Conservation (phyloP, 2,329 filamentous ascomycete species). For the Knufia fluminis region DNA sequence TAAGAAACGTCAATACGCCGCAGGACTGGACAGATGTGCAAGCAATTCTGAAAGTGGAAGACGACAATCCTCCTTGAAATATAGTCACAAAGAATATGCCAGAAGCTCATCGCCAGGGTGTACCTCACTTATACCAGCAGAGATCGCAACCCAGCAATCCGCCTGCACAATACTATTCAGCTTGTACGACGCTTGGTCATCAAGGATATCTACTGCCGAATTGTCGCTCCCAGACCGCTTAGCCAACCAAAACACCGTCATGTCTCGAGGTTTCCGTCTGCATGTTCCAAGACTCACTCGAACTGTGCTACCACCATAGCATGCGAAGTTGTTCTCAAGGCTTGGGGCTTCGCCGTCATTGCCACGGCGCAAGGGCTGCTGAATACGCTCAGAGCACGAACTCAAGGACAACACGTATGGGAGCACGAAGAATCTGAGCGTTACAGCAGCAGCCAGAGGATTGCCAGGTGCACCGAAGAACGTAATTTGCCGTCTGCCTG, state of each 20-base stretch:
- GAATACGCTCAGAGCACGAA: neutral
- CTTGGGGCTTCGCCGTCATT: too few species aligned
- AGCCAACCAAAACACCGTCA: conserved; percentile 9
- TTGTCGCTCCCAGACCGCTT: neutral
- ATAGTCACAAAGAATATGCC: conserved; percentile 10
- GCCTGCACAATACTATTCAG: conserved; percentile 6
- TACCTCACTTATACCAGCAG: conserved; percentile 13
- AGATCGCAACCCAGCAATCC: conserved; percentile 25
- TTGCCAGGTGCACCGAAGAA: conserved; percentile 27
- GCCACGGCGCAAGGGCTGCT: too few species aligned
- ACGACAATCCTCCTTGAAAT: neutral
- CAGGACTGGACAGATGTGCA: conserved; percentile 38
- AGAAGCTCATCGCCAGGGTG: conserved; percentile 14
- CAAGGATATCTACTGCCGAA: neutral
- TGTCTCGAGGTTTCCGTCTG: conserved; percentile 5
- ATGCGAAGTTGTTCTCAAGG: conserved; percentile 11
- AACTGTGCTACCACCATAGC: conserved; percentile 9
- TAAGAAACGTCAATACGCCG: conserved; percentile 20
- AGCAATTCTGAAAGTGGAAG: conserved; percentile 25
- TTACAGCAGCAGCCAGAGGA: conserved; percentile 25
- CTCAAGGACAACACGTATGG: conserved; percentile 15
- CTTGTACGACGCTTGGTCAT: conserved; percentile 5
- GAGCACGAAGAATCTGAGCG: conserved; percentile 25
- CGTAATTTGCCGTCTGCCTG: conserved; percentile 9
- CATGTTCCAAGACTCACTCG: neutral